These are phyloP conservation scores for Coniella lustricola DNA, from an alignment of 2,329 filamentous ascomycete genomes.

Conservation along the genomic window DNA sequence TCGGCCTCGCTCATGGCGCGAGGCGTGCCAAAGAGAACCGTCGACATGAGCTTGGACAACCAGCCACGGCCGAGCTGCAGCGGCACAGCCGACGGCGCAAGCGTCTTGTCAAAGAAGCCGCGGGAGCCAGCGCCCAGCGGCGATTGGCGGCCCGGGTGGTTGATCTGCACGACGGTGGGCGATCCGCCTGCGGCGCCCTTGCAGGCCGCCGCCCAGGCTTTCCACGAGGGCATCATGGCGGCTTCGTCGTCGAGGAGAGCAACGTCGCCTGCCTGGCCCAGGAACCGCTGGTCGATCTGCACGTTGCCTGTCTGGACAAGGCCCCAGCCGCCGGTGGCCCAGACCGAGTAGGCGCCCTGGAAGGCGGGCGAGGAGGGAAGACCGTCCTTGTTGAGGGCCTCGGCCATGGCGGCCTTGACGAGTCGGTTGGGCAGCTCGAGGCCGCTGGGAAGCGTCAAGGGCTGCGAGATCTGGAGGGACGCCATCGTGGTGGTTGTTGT, in stretches of 20 bases:
- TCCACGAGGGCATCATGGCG: slow-evolving; percentile 29
- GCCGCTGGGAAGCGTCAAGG: slow-evolving; percentile 47
- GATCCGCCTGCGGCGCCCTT: slow-evolving; percentile 41
- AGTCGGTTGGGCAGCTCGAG: slow-evolving; percentile 50
- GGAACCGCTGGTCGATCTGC: slow-evolving; percentile 32
- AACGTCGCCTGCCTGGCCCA: slow-evolving; percentile 29
- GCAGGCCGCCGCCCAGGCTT: slow-evolving; percentile 36
- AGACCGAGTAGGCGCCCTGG: slow-evolving; percentile 40
- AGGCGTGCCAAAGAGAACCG: slow-evolving; percentile 44
- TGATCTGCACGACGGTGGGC: slow-evolving; percentile 53
- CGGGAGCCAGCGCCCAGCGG: slow-evolving; percentile 18
- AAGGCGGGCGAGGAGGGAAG: slow-evolving; percentile 35
- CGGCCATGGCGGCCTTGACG: slow-evolving; percentile 43
- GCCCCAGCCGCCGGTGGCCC: slow-evolving; percentile 49
- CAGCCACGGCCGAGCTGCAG: slow-evolving; percentile 33
- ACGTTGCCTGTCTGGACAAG: slow-evolving; percentile 45
- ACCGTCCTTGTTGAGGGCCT: slow-evolving; percentile 33
- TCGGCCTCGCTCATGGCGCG: slow-evolving; percentile 48
- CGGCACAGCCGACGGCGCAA: slow-evolving; percentile 35
- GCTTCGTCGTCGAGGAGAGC: slow-evolving; percentile 25
- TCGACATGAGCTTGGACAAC: slow-evolving; percentile 25
- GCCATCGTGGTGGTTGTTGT: no score
- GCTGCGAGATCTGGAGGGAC: slow-evolving; percentile 26
- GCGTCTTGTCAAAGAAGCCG: slow-evolving; percentile 43
- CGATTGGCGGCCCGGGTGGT: slow-evolving; percentile 54